Conservation (phyloP, 2,329 filamentous ascomycete species). For the Ampelomyces quisqualis region DNA sequence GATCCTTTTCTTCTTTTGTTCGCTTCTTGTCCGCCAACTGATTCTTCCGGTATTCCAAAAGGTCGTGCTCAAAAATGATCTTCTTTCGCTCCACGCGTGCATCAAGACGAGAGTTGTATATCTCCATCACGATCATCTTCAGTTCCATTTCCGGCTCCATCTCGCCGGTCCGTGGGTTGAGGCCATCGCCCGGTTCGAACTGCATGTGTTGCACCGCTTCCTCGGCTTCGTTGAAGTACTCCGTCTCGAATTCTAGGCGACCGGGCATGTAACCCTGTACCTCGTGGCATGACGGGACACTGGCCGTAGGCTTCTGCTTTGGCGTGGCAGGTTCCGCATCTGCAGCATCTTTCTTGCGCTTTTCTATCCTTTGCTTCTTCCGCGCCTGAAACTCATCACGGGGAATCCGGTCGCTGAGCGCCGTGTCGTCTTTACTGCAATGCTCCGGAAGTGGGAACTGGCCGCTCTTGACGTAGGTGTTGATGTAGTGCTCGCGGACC, state of each 20-base stretch:
- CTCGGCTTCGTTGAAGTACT: slow-evolving; percentile 96
- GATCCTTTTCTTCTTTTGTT: slow-evolving; percentile 89
- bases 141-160: slow-evolving; percentile 95
- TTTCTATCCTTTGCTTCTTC: slow-evolving; percentile 92
- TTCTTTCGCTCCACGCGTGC: slow-evolving; percentile 92
- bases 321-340: slow-evolving; percentile 79
- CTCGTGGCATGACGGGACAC: slow-evolving; percentile 93
- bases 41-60: slow-evolving; percentile 93
- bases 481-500: slow-evolving; percentile 89
- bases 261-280: slow-evolving; percentile 99
- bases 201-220: slow-evolving; percentile 98
- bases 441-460: slow-evolving; percentile 84
- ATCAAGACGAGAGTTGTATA: slow-evolving; percentile 91
- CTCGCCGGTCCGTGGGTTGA: slow-evolving; percentile 80
- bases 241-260: slow-evolving; percentile 93
- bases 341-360: slow-evolving; percentile 83
- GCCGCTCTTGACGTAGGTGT: slow-evolving; percentile 80
- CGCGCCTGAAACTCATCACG: slow-evolving; percentile 89
- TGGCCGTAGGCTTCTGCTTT: slow-evolving; percentile 94
- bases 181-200: slow-evolving; percentile 92
- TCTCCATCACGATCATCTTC: slow-evolving; percentile 97
- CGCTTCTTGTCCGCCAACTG: slow-evolving; percentile 87
- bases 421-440: slow-evolving; percentile 78
- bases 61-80: slow-evolving; percentile 91
- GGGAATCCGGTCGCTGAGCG: slow-evolving; percentile 75